Conservation (phyloP, 257 asterid genomes). For the Cinchona pubescens region DNA sequence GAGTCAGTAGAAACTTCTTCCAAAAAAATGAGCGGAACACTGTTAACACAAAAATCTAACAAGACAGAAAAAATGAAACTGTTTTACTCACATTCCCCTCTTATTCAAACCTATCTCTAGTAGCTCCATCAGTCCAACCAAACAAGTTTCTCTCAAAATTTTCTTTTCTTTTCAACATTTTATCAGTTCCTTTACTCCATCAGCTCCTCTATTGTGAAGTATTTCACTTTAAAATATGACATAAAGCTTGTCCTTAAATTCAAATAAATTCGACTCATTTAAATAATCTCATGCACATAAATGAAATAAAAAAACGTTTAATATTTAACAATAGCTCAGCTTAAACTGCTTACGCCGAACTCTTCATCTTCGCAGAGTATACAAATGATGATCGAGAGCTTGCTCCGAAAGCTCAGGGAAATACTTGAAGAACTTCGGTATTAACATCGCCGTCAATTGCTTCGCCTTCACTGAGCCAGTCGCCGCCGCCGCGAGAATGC, state of each 20-base stretch:
- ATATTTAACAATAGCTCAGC: neutral
- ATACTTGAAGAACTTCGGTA: slow-evolving; percentile 78
- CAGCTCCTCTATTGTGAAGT: neutral
- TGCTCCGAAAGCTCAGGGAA: slow-evolving; percentile 76
- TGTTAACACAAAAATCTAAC: neutral
- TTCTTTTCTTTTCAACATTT: neutral
- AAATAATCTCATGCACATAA: neutral
- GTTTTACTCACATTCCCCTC: neutral
- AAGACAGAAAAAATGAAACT: neutral
- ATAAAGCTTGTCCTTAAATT: neutral
- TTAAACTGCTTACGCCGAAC: slow-evolving; percentile 57
- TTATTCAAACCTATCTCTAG: neutral
- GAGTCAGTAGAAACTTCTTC: neutral
- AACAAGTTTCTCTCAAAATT: neutral
- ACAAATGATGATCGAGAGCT: slow-evolving; percentile 77
- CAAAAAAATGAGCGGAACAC: neutral
- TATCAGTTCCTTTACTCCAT: neutral
- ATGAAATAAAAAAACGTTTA: neutral
- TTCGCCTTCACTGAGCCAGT: slow-evolving; percentile 84
- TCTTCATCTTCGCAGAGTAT: slow-evolving; percentile 81
- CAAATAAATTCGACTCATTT: neutral
- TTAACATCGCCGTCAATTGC: slow-evolving; percentile 88
- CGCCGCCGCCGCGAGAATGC: slow-evolving; percentile 77
- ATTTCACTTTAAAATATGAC: neutral
- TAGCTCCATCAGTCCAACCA: no score